Evolutionary conservation across 495 filamentous ascomycete species (phyloP), one percentile per base, ranked within the genome.

Genomic region (Xylaria grammica): DNA sequence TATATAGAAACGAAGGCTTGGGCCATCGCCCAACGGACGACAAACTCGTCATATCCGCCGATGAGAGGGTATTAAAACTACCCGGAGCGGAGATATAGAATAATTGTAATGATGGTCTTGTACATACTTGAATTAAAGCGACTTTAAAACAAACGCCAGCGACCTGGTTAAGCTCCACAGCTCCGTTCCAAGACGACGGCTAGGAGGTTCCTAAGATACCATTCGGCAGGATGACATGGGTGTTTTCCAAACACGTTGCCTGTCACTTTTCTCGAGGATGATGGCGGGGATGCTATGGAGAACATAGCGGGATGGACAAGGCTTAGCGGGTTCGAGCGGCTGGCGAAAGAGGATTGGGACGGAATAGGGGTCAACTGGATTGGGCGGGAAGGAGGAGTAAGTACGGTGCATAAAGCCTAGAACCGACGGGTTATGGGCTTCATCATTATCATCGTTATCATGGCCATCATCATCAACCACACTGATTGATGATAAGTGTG

Each of bases 91-190:
- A 60, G 54, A 63, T 65, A 48, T 60, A 60, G 63, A 71, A 26
- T 73, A 72, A 72, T 74, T 57, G 40, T 72, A 71, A 73, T 73
- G 62, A 60, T 57, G 62, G 65, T 64, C 55, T 67, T 74, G 71
- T 72, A 74, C 62, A 73, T 72, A 56, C 5, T 58, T 64, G 53
- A 57, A 64, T 40, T 57, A 50, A 42, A 63, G 38, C 50, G 50
- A 38, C 29, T 55, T 63, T 63, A 40, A 63, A 55, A 55, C 19
- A 50, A 38, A 48, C n/a, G 15, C 10, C 17, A 8, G 48, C 30
- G 7, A 24, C 20, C 20, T 26, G 17, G n/a, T n/a, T n/a, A n/a
- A n/a, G n/a, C n/a, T n/a, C n/a, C 38, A 10, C 11, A n/a, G 27
- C 29, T 15, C n/a, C 15, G 20, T 26, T 11, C 10, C 13, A 19